Evolutionary conservation across 208 protist genomes (phyloP).

Genomic region (Leishmania tropica): DNA sequence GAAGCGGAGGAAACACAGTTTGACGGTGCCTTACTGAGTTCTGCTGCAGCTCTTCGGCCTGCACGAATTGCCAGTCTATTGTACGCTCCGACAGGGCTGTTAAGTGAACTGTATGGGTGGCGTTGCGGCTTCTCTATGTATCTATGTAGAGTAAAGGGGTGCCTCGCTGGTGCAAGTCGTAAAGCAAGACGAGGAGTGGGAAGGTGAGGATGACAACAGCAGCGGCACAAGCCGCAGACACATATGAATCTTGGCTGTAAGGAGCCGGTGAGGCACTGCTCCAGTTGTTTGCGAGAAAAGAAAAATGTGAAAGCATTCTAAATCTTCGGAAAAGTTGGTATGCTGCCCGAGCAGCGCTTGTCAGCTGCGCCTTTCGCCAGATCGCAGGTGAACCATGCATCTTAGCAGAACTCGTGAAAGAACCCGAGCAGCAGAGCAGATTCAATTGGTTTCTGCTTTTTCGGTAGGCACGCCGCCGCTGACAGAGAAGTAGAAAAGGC

Average conservation of each 20-base stretch:
- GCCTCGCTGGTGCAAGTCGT: not conserved
- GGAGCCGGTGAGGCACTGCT: not conserved
- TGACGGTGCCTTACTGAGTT: not conserved
- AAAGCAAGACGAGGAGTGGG: not conserved
- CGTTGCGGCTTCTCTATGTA: not conserved
- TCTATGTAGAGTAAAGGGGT: not conserved
- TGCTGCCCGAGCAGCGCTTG: not conserved
- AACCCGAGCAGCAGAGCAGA: not conserved
- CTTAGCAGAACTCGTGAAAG: not conserved
- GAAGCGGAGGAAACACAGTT: not conserved
- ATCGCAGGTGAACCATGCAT: not conserved
- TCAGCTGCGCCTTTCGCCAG: not conserved
- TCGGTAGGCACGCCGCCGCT: not conserved
- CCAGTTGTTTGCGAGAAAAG: not conserved
- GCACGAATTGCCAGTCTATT: not conserved
- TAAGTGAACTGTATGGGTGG: not conserved
- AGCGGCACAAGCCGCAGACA: not conserved
- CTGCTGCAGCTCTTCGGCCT: not conserved
- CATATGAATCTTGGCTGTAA: not conserved
- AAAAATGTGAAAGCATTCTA: not conserved
- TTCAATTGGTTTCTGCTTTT: not conserved
- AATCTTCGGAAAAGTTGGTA: not conserved
- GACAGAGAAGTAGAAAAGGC: not conserved
- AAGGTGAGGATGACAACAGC: not conserved
- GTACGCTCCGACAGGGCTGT: not conserved